Conservation (phyloP, 2,329 filamentous ascomycete species). For the Phaeophleospora eucalypticola region DNA sequence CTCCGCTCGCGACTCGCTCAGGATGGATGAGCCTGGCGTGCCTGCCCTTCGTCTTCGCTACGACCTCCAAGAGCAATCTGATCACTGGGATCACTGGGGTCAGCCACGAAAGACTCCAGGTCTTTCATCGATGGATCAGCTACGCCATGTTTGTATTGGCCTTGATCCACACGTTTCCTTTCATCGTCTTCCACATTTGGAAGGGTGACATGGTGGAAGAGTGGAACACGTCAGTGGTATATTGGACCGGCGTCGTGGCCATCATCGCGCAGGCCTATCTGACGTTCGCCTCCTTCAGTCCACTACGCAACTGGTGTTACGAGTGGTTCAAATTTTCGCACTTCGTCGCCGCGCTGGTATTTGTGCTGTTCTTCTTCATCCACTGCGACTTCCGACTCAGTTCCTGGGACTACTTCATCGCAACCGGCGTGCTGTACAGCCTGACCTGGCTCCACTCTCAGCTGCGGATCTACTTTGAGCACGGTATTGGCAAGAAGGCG, state of each 20-base stretch:
- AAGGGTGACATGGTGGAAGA: constrained; percentile 47
- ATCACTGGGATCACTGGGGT: constrained; percentile 53
- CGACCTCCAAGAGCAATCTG: constrained; percentile 51
- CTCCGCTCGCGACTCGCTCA: constrained; percentile 50
- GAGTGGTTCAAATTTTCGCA: constrained; percentile 61
- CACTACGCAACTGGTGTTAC: constrained; percentile 53
- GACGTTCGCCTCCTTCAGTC: constrained; percentile 52
- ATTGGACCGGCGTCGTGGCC: constrained; percentile 55
- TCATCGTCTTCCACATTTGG: constrained; percentile 50
- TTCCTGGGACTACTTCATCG: constrained; percentile 59
- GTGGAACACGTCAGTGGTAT: constrained; percentile 46
- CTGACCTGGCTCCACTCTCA: constrained; percentile 45
- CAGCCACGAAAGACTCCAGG: constrained; percentile 54
- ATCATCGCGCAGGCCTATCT: constrained; percentile 42
- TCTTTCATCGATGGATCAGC: constrained; percentile 53
- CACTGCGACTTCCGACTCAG: constrained; percentile 55
- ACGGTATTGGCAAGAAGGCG: constrained; percentile 47
- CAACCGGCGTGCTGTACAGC: constrained; percentile 50
- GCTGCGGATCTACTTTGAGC: constrained; percentile 47
- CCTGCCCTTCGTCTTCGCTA: constrained; percentile 48
- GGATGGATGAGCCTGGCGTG: constrained; percentile 53
- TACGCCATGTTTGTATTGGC: constrained; percentile 56
- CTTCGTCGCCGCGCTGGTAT: constrained; percentile 50
- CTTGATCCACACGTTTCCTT: constrained; percentile 58
- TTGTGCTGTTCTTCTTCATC: constrained; percentile 58